Percentiles rank a stretch among this genome's conserved stretches.
Evolutionary conservation across 495 filamentous ascomycete species (phyloP).

Genomic region (Hypoxylon fragiforme): DNA sequence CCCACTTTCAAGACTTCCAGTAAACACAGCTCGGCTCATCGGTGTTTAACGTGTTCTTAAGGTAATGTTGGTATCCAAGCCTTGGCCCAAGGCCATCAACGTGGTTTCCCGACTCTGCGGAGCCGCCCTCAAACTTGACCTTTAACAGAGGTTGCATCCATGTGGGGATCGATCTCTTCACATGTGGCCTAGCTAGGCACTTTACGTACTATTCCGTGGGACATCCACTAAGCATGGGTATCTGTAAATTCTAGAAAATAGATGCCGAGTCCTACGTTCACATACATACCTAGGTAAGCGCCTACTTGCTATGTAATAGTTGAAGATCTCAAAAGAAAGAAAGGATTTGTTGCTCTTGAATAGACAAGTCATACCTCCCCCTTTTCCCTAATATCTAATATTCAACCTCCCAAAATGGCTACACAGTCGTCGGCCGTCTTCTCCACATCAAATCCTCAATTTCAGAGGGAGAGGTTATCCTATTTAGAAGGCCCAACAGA

Average conservation of each 20-base stretch:
- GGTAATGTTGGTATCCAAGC: no score
- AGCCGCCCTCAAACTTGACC: neutral
- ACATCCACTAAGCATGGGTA: conserved; percentile 1
- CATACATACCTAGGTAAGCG: neutral
- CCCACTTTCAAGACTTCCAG: no score
- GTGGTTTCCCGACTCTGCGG: neutral
- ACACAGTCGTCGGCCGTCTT: conserved; percentile 15
- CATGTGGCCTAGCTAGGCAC: conserved; percentile 10
- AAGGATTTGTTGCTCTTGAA: neutral
- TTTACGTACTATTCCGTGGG: neutral
- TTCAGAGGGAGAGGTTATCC: conserved; percentile 47
- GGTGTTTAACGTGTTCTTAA: no score
- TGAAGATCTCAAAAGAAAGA: neutral
- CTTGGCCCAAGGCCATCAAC: neutral
- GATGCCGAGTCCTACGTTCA: neutral
- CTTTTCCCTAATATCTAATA: neutral
- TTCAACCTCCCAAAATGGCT: conserved; percentile 19
- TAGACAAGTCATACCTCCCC: neutral
- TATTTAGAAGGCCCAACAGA: conserved; percentile 63
- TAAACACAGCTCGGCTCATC: no score
- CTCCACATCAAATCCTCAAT: conserved; percentile 22
- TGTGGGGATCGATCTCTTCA: conserved; percentile 10
- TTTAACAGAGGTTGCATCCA: conserved; percentile 7
- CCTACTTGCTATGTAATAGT: conserved; percentile 3
- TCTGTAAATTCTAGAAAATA: neutral